These are phyloP conservation scores for Boechera divaricarpa DNA, from an alignment of 345 rosid genomes.

Conservation along the genomic window DNA sequence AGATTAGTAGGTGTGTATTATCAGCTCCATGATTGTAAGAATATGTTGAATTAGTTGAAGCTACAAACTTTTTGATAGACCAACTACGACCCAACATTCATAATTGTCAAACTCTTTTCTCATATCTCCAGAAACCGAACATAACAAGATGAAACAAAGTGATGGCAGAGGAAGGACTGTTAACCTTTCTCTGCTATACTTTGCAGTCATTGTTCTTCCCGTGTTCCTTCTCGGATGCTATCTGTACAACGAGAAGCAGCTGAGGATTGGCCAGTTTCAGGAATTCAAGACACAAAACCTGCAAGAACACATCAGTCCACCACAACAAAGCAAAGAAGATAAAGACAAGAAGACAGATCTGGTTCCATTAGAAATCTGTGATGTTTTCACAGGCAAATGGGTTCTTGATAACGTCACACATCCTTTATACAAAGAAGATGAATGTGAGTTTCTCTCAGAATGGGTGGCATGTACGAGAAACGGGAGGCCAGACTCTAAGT, in stretches of 20 bases:
- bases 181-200: slow-evolving; percentile 45
- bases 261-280: slow-evolving; percentile 35
- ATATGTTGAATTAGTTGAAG: slow-evolving; percentile 19
- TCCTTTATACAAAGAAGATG: slow-evolving; percentile 77
- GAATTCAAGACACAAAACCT: slow-evolving; percentile 28
- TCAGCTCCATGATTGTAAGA: slow-evolving; percentile 33
- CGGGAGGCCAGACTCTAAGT: slow-evolving; percentile 79
- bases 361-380: slow-evolving; percentile 59
- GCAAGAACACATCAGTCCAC: slow-evolving; percentile 24
- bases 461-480: slow-evolving; percentile 74
- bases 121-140: slow-evolving; percentile 11
- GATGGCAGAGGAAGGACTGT: slow-evolving; percentile 41
- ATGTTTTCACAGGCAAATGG: slow-evolving; percentile 83
- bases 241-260: slow-evolving; percentile 51
- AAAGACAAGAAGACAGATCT: slow-evolving; percentile 36
- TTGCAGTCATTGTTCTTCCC: slow-evolving; percentile 44
- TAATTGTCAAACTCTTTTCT: slow-evolving; percentile 2
- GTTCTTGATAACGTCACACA: slow-evolving; percentile 64
- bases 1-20: slow-evolving; percentile 30
- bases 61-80: neutral
- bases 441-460: slow-evolving; percentile 69
- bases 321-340: slow-evolving; percentile 21
- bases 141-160: slow-evolving; percentile 31
- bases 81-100: slow-evolving; percentile 20
- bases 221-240: slow-evolving; percentile 57